These are phyloP conservation scores for Tarenaya hassleriana DNA, from an alignment of 345 rosid species.

Conservation along the genomic window DNA sequence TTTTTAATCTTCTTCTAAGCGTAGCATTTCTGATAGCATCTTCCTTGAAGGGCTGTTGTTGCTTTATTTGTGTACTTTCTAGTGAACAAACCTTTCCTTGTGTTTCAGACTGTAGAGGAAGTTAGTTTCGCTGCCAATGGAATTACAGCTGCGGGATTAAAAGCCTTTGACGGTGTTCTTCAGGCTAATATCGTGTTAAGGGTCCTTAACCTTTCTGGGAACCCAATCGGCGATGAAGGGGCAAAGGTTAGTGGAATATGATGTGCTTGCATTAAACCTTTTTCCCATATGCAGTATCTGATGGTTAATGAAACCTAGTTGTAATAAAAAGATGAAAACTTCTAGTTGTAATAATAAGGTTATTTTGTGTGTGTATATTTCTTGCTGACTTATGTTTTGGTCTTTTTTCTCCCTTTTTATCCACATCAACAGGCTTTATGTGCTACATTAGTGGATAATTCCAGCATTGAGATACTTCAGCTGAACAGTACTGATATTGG, in stretches of 20 bases:
- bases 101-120: conserved; percentile 69
- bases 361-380: conserved; percentile 10
- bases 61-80: conserved; percentile 1
- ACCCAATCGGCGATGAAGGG: conserved; percentile 94
- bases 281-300: neutral
- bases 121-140: conserved; percentile 96
- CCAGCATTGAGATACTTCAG: conserved; percentile 70
- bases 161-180: conserved; percentile 84
- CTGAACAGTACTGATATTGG: conserved; percentile 75
- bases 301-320: neutral
- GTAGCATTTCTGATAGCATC: neutral
- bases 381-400: conserved; percentile 15
- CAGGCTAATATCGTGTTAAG: conserved; percentile 65
- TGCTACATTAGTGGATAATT: conserved; percentile 58
- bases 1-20: too few relatives aligned
- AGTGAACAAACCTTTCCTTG: conserved; percentile 11
- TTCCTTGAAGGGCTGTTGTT: neutral
- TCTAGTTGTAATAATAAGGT: neutral
- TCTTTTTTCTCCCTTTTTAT: conserved; percentile 6
- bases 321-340: neutral
- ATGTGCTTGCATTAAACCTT: neutral
- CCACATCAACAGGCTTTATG: conserved; percentile 52
- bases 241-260: conserved; percentile 60
- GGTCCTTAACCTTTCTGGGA: conserved; percentile 82
- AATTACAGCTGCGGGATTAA: conserved; percentile 75